Base-by-base conservation (phyloP, 2,329 filamentous ascomycete species). In the Curvularia verruculosa region DNA sequence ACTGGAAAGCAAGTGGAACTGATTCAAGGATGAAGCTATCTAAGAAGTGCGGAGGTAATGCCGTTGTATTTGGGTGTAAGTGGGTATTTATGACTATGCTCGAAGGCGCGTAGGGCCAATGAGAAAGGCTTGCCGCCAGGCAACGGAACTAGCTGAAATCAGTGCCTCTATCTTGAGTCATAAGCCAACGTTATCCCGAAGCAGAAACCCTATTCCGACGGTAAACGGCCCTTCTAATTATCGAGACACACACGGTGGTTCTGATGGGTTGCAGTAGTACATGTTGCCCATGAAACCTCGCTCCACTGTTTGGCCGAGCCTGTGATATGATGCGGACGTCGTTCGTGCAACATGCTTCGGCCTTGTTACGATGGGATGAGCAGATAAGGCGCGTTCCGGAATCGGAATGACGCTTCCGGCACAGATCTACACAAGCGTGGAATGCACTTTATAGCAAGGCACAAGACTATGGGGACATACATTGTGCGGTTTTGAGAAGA, bases 181-280 rank as follows among this genome's bases (percentile, higher is more conserved):
- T 53, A 24, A 12, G n/a, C 12, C 15, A 12, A 26, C 12, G 13
- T 46, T 40, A 58, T 51, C 26, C 59, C 54, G 51, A 52, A 19
- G 26, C 21, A 29, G 24, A 8, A 10, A 21, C 9, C 34, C 21
- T 56, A 60, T 58, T 60, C 60, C 60, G 60, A 61, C 60, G 60
- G 58, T 21, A 45, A 63, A 58, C 36, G 24, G 24, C 13, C 18
- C n/a, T 21, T 39, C 5, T 3, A 23, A 12, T 23, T 5, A 49
- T 28, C 19, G n/a, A 8, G 34, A 39, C 23, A 39, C 39, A n/a
- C 9, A 5, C 46, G 21, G 19, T 10, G 2, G 15, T 39, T 28
- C 21, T 7, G 12, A 19, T 10, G 19, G 5, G 15, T 39, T 9
- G 10, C 10, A 12, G 12, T 2, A 18, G 7, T n/a, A 19, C 8